Percentiles rank a stretch among this genome's conserved stretches.
These are phyloP conservation scores for Cryphonectria parasitica DNA, from an alignment of 2,329 filamentous ascomycete species.

Conservation along the genomic window DNA sequence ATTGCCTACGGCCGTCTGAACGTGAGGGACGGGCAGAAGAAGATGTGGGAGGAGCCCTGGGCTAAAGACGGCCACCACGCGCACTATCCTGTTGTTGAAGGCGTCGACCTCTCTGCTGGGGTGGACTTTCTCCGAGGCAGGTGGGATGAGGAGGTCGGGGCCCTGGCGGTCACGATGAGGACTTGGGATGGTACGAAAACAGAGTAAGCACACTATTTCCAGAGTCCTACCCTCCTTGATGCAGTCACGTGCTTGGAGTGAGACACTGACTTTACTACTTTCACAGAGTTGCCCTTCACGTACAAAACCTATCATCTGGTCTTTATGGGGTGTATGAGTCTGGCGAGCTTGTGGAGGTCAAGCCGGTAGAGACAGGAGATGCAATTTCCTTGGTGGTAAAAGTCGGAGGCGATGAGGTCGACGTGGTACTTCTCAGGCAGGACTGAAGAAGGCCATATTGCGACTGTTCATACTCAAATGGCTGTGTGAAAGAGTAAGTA, in stretches of 20 bases:
- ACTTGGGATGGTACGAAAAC: conserved; percentile 13
- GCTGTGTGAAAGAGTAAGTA: no score
- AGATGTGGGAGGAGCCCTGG: conserved; percentile 42
- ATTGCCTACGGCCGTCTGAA: conserved; percentile 44
- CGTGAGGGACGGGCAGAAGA: conserved; percentile 41
- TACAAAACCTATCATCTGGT: conserved; percentile 17
- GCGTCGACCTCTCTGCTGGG: conserved; percentile 7
- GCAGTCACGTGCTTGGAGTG: not conserved
- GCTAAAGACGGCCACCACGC: conserved; percentile 29
- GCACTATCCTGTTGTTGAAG: conserved; percentile 12
- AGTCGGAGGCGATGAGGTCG: conserved; percentile 12
- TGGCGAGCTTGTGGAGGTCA: conserved; percentile 1
- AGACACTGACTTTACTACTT: not conserved
- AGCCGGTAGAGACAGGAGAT: not conserved
- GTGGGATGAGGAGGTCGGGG: conserved; percentile 16
- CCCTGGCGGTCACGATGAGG: conserved; percentile 14
- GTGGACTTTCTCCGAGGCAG: conserved; percentile 19
- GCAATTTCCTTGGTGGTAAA: conserved; percentile 7
- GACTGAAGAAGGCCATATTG: not conserved
- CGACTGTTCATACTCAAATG: not conserved
- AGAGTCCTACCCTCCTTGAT: no score
- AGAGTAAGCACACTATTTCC: conserved; percentile 5
- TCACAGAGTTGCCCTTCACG: conserved; percentile 1
- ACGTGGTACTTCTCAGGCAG: conserved; percentile 12
- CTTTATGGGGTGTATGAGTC: conserved; percentile 17